Base-by-base conservation (phyloP, 495 filamentous ascomycete species). In the Pseudevernia furfuracea region DNA sequence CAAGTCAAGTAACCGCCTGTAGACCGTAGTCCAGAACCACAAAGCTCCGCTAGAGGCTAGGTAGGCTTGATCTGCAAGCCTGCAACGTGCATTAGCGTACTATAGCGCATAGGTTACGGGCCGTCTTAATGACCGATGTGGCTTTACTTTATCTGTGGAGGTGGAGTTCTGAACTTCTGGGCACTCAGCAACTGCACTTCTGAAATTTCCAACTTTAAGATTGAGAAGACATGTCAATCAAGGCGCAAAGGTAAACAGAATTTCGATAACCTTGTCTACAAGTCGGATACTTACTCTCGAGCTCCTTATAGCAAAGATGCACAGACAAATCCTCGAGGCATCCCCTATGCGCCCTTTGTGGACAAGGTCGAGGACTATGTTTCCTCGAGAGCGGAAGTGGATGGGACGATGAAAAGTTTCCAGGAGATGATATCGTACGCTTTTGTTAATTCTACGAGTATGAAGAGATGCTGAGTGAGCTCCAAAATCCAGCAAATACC, bases 281-380 rank as follows among this genome's bases (percentile, higher is more conserved):
- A 11, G 15, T 34, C 32, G 19, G 5, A 25, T 43, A 25, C 38
- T 41, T 7, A 48, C 10, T 61, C 19, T 25, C 64, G 63, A 25
- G 65, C n/a, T 17, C 3, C 15, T 36, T 28, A 41, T 28, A 77
- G 76, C 67, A 79, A 79, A 72, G 81, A 83, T 78, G 79, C 80
- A 44, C 76, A 81, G 67, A 89, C 91, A 57, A 98, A 98, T 78
- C 87, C 93, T 52, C 87, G 94, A 68, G 94, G 94, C 70, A 98
- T 98, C 66, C 94, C 94, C 63, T 82, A 85, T 70, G 95, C 95
- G 65, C 94, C 95, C 38, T 98, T 98, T 71, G 89, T 97, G 72
- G 93, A 96, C 77, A 90, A 92, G 74, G 93, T 98, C 61, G 86
- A 90, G 80, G 91, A 97, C 79, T 97, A 96, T 78, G 89, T 97